Evolutionary conservation across 768 basidiomycete species (phyloP).

Genomic region (Peribolospora baueri): DNA sequence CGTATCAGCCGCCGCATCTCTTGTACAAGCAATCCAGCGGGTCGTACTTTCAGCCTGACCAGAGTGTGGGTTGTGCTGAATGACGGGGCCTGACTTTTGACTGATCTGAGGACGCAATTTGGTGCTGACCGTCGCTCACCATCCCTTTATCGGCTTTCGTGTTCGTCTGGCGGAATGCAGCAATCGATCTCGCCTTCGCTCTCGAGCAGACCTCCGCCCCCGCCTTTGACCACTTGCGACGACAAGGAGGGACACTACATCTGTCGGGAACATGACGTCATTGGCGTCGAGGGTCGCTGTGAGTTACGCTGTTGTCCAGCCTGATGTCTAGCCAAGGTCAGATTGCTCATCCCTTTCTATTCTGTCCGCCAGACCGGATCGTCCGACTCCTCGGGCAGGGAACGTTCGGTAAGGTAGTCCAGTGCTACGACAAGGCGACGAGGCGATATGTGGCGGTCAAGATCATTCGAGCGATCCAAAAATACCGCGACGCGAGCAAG

Average conservation of each 20-base stretch:
- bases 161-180: too few relatives aligned
- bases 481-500: slow-evolving; percentile 94
- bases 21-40: too few relatives aligned
- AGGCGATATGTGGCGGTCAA: slow-evolving; percentile 77
- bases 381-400: slow-evolving; percentile 80
- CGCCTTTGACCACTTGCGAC: slow-evolving; percentile 37
- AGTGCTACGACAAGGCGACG: slow-evolving; percentile 57
- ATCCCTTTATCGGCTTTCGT: too few relatives aligned
- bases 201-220: too few relatives aligned
- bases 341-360: not conserved
- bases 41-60: too few relatives aligned
- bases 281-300: slow-evolving; percentile 46
- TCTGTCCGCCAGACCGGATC: slow-evolving; percentile 48
- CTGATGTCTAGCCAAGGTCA: slow-evolving; percentile 2
- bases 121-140: too few relatives aligned
- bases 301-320: slow-evolving; percentile 17
- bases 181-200: too few relatives aligned
- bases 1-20: too few relatives aligned
- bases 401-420: slow-evolving; percentile 96
- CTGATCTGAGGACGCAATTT: too few relatives aligned
- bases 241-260: slow-evolving; percentile 99
- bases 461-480: slow-evolving; percentile 92
- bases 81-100: too few relatives aligned
- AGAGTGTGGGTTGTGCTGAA: too few relatives aligned
- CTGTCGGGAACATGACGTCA: slow-evolving; percentile 69